phyloP scores from a whole-genome alignment of 2,329 filamentous ascomycete species.

The Diaporthe destruens region DNA sequence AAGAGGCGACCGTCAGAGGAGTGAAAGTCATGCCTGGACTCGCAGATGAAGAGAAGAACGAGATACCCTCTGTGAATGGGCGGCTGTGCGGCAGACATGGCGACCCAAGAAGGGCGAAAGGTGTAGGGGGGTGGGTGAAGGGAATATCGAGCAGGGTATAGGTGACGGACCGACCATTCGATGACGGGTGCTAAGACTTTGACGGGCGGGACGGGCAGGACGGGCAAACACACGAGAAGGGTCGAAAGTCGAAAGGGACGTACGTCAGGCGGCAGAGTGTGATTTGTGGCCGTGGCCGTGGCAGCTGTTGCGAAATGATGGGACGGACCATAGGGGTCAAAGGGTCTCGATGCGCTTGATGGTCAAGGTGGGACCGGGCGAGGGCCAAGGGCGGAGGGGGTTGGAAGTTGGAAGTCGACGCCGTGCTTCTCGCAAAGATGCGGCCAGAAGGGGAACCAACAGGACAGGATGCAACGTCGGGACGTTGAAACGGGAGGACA shows the following conservation, averaged over 20 bases:
- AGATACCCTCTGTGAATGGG: not conserved
- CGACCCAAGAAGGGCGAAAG: not conserved
- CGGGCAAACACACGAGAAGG: conserved; percentile 1
- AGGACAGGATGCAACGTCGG: conserved; percentile 32
- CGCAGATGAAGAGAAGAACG: not conserved
- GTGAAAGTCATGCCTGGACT: not conserved
- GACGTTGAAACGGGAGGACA: conserved; percentile 32
- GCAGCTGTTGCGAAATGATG: not conserved
- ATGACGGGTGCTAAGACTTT: conserved; percentile 33
- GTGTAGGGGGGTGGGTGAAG: conserved; percentile 4
- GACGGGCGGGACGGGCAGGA: conserved; percentile 27
- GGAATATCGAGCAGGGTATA: not conserved
- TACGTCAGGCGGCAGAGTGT: conserved; percentile 7
- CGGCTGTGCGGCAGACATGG: not conserved
- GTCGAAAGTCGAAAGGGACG: not conserved
- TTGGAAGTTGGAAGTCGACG: not conserved
- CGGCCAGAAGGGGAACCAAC: conserved; percentile 21
- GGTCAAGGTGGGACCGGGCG: conserved; percentile 14
- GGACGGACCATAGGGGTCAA: not conserved
- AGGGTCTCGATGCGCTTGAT: not conserved
- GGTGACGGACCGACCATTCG: conserved; percentile 1
- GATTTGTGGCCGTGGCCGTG: not conserved
- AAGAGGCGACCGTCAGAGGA: not conserved
- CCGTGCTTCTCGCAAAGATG: conserved; percentile 17
- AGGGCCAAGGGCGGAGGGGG: conserved; percentile 15